Base-by-base conservation (phyloP, 2,329 filamentous ascomycete genomes). In the Claviceps paspali region DNA sequence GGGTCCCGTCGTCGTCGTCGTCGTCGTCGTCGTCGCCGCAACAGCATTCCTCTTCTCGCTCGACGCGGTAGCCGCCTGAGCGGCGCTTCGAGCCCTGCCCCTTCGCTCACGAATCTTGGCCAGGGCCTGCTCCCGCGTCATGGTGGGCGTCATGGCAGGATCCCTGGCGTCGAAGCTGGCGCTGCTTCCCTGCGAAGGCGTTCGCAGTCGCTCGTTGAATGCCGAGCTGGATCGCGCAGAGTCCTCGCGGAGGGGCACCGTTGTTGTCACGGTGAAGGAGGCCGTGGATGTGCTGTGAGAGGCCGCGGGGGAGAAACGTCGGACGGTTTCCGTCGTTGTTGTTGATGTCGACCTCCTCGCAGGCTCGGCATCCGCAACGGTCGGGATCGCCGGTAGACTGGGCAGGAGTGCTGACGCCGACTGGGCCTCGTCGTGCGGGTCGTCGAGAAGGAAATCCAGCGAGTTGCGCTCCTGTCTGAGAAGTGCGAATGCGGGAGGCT, bases 91-190 rank as follows among this genome's bases (percentile, higher is more conserved):
- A 39, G 82, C 79, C 32, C 82, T 64, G 6, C 79, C 80, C 37
- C 82, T 63, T 21, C 82, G 67, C 58, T 83, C 77, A 37, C 76
- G 69, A 46, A 88, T 87, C 52, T 79, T 75, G 38, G 79, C 79
- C 12, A 88, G 67, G 3, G 82, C 82, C 55, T 85, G 68, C 54
- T 85, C 82, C 38, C 82, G 68, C 19, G 73, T 73, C 70, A 79
- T 76, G 28, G 75, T 79, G 5, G 74, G 73, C 29, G 69, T 76
- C 42, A 79, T 53, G 8, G 73, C 73, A 15, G 71, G 70, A 51
- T 76, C 69, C 41, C 58, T 68, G 29, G 61, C 51, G 51, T 75
- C 70, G 46, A 74, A 75, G 38, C 54, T 59, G 36, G 46, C 52
- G 39, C 46, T 54, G 44, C 55, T 59, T 33, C 51, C 54, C 30